Percentiles rank a stretch among this genome's conserved stretches.
Evolutionary conservation across 108 stramenopile genomes (phyloP).

Genomic region (Cyclotella sp.): DNA sequence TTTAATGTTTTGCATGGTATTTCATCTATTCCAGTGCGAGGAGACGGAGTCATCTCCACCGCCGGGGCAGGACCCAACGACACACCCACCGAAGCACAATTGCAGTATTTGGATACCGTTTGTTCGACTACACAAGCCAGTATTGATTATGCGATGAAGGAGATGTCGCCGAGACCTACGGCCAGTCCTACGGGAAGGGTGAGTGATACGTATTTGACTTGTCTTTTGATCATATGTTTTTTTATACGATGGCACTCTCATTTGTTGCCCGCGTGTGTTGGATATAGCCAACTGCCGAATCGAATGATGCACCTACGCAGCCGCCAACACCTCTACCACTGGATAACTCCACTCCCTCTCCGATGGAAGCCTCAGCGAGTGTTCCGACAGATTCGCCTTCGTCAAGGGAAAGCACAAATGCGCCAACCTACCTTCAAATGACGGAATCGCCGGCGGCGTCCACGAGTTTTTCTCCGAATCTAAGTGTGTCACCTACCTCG

Average conservation of each 20-base stretch:
- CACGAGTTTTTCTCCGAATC: background rate
- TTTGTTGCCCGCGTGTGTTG: too few species aligned
- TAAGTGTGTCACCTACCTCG: background rate
- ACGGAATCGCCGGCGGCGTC: background rate
- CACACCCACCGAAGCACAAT: conserved; percentile 21
- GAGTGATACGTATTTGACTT: background rate
- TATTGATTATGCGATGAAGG: conserved; percentile 39
- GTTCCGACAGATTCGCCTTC: conserved; percentile 1
- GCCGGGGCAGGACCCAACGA: conserved; percentile 29
- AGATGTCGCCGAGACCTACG: conserved; percentile 9
- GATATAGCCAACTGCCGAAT: too few species aligned
- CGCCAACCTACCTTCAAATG: background rate
- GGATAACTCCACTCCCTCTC: background rate
- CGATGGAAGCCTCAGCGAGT: background rate
- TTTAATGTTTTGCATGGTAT: background rate
- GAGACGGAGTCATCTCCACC: conserved; percentile 13
- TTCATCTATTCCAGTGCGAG: background rate
- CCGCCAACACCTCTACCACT: background rate
- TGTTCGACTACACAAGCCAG: conserved; percentile 42
- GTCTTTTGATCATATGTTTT: background rate
- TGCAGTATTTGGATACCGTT: conserved; percentile 28
- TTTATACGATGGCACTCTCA: too few species aligned
- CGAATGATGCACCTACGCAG: background rate
- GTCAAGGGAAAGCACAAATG: conserved; percentile 4
- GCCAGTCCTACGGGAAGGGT: conserved; percentile 5